Evolutionary conservation across 2,329 filamentous ascomycete genomes (phyloP).

Genomic region (Paracoccidioides lutzii): DNA sequence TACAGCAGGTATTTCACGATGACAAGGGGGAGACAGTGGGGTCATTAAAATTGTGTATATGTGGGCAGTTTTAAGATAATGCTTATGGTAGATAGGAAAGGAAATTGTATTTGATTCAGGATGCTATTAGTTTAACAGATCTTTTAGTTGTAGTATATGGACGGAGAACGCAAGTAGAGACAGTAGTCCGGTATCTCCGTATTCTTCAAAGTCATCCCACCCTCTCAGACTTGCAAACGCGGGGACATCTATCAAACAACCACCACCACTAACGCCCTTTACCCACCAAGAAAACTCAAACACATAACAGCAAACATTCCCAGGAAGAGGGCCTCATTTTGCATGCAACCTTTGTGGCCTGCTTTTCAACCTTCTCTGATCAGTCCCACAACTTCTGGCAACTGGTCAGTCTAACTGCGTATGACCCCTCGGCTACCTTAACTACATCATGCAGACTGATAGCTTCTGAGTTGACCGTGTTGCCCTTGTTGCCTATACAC

Average conservation of each 20-base stretch:
- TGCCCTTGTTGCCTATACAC: neutral
- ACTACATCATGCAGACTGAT: neutral
- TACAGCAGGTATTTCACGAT: neutral
- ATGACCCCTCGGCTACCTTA: neutral
- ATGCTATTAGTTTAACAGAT: too few relatives aligned
- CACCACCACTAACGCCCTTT: too few relatives aligned
- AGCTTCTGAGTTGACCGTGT: constrained; percentile 10
- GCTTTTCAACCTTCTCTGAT: neutral
- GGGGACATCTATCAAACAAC: neutral
- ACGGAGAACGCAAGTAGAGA: too few relatives aligned
- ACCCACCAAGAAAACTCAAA: neutral
- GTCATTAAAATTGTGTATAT: too few relatives aligned
- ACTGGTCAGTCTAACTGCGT: neutral
- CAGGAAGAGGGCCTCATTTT: neutral
- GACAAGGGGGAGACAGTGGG: too few relatives aligned
- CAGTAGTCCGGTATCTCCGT: too few relatives aligned
- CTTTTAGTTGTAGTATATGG: too few relatives aligned
- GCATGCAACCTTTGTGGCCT: neutral
- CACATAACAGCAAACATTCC: neutral
- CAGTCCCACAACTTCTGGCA: neutral
- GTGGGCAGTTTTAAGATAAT: too few relatives aligned
- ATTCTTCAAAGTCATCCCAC: too few relatives aligned
- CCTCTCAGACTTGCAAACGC: too few relatives aligned
- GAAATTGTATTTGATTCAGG: too few relatives aligned
- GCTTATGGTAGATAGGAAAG: too few relatives aligned